phyloP scores from a whole-genome alignment of 2,329 filamentous ascomycete genomes.

The Calonectria multiphialidica region DNA sequence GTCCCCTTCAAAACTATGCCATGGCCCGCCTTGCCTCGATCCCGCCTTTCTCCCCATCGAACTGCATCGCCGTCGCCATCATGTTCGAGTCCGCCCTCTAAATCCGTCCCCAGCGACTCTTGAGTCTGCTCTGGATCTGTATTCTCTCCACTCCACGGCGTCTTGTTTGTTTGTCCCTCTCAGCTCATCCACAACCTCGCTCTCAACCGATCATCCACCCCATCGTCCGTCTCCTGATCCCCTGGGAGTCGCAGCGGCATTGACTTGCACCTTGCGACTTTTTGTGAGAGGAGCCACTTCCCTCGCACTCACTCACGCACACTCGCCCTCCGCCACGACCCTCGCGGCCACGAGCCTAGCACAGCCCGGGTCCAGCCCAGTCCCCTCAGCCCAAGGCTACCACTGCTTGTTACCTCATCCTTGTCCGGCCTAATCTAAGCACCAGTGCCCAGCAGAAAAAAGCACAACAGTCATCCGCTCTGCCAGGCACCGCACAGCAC shows the following conservation, averaged over 20 bases:
- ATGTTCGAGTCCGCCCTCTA: slow-evolving; percentile 65
- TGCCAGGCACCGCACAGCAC: slow-evolving; percentile 13
- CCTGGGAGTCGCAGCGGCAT: slow-evolving; percentile 58
- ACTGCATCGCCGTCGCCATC: slow-evolving; percentile 64
- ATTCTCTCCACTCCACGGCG: slow-evolving; percentile 54
- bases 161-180: slow-evolving; percentile 35
- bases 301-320: slow-evolving; percentile 25
- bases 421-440: slow-evolving; percentile 8
- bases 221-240: slow-evolving; percentile 32
- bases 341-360: slow-evolving; percentile 29
- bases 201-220: slow-evolving; percentile 28
- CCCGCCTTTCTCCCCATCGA: slow-evolving; percentile 59
- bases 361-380: slow-evolving; percentile 38
- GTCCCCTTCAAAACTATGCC: slow-evolving; percentile 51
- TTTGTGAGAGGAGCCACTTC: slow-evolving; percentile 25
- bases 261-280: slow-evolving; percentile 63
- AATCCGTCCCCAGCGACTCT: slow-evolving; percentile 64
- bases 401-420: slow-evolving; percentile 6
- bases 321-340: slow-evolving; percentile 25
- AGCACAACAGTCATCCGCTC: slow-evolving; percentile 18
- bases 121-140: slow-evolving; percentile 64
- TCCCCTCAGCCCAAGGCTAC: slow-evolving; percentile 35
- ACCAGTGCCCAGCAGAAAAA: slow-evolving; percentile 12
- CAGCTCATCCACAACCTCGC: slow-evolving; percentile 41
- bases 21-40: slow-evolving; percentile 46